phyloP scores from a whole-genome alignment of 2,329 filamentous ascomycete genomes.

The Aureobasidium subglaciale region DNA sequence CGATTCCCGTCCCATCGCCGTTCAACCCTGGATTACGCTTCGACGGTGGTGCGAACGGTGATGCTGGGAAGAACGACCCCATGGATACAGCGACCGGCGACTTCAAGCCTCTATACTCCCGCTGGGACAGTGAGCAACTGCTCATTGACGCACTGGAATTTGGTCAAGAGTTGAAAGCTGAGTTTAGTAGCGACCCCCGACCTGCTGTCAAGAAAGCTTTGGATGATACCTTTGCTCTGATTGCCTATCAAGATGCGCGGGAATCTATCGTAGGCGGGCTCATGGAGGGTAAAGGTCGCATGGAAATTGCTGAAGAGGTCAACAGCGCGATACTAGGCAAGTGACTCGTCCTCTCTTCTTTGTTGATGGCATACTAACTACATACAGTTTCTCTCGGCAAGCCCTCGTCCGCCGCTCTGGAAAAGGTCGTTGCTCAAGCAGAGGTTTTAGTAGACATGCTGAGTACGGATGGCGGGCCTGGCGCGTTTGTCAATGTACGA shows the following conservation, averaged over 20 bases:
- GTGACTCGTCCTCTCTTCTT: slow-evolving; percentile 28
- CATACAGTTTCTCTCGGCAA: slow-evolving; percentile 75
- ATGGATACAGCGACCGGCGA: slow-evolving; percentile 28
- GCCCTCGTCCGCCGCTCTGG: slow-evolving; percentile 76
- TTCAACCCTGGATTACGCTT: neutral
- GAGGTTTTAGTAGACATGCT: slow-evolving; percentile 78
- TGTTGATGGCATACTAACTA: slow-evolving; percentile 23
- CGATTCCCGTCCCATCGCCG: slow-evolving; percentile 9
- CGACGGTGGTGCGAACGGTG: slow-evolving; percentile 6
- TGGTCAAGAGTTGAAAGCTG: slow-evolving; percentile 67
- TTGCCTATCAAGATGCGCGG: slow-evolving; percentile 78
- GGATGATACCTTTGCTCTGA: slow-evolving; percentile 76
- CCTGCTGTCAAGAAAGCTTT: slow-evolving; percentile 66
- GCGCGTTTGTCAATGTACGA: slow-evolving; percentile 71
- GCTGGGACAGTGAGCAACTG: slow-evolving; percentile 40
- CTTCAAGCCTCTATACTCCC: neutral
- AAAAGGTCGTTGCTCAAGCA: slow-evolving; percentile 80
- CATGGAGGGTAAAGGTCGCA: slow-evolving; percentile 66
- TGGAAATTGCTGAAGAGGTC: slow-evolving; percentile 80
- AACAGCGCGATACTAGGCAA: slow-evolving; percentile 87
- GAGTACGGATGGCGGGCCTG: slow-evolving; percentile 60
- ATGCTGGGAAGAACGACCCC: slow-evolving; percentile 21
- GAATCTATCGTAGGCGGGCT: slow-evolving; percentile 71
- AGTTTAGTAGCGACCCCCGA: slow-evolving; percentile 67
- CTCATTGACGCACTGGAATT: slow-evolving; percentile 68